Evolutionary conservation across 1,284 basidiomycete genomes (phyloP).

Genomic region (Moesziomyces antarcticus): DNA sequence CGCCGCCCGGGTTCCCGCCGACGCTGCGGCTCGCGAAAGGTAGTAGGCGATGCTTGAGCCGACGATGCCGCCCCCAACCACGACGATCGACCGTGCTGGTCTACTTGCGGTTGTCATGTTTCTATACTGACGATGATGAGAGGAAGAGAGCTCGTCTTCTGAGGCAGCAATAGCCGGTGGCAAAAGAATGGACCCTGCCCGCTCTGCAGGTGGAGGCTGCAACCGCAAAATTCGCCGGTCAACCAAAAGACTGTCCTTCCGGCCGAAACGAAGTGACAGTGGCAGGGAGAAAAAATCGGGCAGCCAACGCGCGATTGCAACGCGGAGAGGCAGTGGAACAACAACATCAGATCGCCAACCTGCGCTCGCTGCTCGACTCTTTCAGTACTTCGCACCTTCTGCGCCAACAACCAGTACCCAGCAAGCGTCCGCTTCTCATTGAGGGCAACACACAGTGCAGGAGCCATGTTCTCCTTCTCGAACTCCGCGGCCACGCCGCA

Average conservation of each 20-base stretch:
- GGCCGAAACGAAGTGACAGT: no score
- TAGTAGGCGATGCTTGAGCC: slow-evolving; percentile 87
- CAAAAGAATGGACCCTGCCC: not conserved
- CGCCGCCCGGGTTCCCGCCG: slow-evolving; percentile 7
- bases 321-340: no score
- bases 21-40: slow-evolving; percentile 67
- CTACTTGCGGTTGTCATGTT: slow-evolving; percentile 34
- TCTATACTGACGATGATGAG: no score
- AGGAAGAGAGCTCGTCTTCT: no score
- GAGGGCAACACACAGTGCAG: not conserved
- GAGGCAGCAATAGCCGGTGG: no score
- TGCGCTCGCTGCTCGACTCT: no score
- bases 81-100: slow-evolving; percentile 49
- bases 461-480: slow-evolving; percentile 37
- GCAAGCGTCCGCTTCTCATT: not conserved
- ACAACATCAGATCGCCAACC: no score
- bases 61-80: slow-evolving; percentile 75
- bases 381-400: not conserved
- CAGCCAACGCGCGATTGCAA: no score
- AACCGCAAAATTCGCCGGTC: no score
- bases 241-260: no score
- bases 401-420: not conserved
- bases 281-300: no score
- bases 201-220: no score
- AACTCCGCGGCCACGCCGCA: slow-evolving; percentile 26